These are phyloP conservation scores for Vanilla planifolia DNA, from an alignment of 106 monocot genomes.

Conservation along the genomic window DNA sequence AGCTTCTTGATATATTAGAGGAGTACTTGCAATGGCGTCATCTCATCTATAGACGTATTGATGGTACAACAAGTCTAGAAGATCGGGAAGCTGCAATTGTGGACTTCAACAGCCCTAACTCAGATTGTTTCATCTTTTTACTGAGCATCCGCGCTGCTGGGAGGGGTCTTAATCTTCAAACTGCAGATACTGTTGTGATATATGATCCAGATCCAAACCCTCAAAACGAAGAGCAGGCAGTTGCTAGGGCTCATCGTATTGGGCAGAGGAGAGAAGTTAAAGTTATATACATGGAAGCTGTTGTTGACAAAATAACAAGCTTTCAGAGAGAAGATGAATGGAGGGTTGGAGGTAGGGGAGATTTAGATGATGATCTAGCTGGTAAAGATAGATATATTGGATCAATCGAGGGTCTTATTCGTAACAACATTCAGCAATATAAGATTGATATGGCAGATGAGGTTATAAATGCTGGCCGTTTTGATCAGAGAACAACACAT, in stretches of 20 bases:
- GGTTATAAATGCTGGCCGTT: conserved; percentile 98
- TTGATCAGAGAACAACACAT: conserved; percentile 98
- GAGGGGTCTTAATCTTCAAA: conserved; percentile 94
- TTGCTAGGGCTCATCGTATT: conserved; percentile 96
- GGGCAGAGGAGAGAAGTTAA: conserved; percentile 93
- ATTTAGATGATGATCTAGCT: conserved; percentile 87
- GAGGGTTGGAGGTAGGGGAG: conserved; percentile 65
- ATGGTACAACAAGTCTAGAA: conserved; percentile 91
- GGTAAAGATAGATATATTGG: conserved; percentile 92
- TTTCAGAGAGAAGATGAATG: conserved; percentile 94
- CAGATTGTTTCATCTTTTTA: conserved; percentile 94
- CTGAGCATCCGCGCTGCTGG: conserved; percentile 99
- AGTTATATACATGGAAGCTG: conserved; percentile 96
- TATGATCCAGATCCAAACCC: conserved; percentile 99
- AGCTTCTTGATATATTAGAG: conserved; percentile 92
- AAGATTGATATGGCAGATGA: conserved; percentile 99
- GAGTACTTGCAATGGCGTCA: conserved; percentile 92
- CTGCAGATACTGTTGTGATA: conserved; percentile 94
- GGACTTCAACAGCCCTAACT: conserved; percentile 73
- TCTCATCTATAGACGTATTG: conserved; percentile 82
- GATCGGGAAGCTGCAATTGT: conserved; percentile 94
- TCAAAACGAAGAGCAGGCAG: conserved; percentile 98
- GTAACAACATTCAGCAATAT: conserved; percentile 94
- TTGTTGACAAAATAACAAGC: conserved; percentile 90
- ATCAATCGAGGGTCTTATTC: conserved; percentile 93